Evolutionary conservation across 2,329 filamentous ascomycete species (phyloP).

Genomic region (Colletotrichum agaves): DNA sequence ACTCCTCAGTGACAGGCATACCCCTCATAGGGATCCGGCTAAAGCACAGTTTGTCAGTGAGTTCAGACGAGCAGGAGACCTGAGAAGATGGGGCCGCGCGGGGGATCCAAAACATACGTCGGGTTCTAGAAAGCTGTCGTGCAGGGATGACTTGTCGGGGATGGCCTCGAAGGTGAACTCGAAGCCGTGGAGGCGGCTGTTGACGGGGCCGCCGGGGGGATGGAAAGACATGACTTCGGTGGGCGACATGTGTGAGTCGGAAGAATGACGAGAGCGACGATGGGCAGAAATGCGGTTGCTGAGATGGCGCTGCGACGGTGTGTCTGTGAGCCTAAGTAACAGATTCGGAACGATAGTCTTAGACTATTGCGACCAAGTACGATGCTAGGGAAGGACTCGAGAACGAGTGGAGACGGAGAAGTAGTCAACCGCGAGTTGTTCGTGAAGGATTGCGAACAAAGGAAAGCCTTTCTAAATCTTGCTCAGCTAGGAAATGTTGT

Average conservation of each 20-base stretch:
- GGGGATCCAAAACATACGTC: slow-evolving; percentile 23
- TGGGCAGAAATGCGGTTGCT: neutral
- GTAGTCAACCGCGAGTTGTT: slow-evolving; percentile 12
- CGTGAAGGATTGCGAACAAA: slow-evolving; percentile 18
- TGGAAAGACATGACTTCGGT: slow-evolving; percentile 27
- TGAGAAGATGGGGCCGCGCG: neutral
- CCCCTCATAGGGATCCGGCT: slow-evolving; percentile 37
- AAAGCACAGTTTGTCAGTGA: slow-evolving; percentile 20
- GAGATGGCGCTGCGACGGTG: slow-evolving; percentile 1
- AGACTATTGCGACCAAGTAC: slow-evolving; percentile 23
- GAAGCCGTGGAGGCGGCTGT: slow-evolving; percentile 33
- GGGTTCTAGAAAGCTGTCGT: slow-evolving; percentile 36
- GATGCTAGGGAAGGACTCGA: slow-evolving; percentile 17
- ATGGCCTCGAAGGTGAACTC: slow-evolving; percentile 38
- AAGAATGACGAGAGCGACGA: neutral
- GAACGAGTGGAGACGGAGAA: slow-evolving; percentile 19
- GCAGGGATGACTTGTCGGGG: slow-evolving; percentile 37
- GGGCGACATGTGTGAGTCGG: slow-evolving; percentile 6
- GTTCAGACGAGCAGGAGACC: slow-evolving; percentile 17
- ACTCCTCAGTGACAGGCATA: slow-evolving; percentile 14
- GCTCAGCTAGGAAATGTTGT: neutral
- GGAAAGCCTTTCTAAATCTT: neutral
- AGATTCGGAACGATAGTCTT: slow-evolving; percentile 21
- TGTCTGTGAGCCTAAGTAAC: slow-evolving; percentile 20
- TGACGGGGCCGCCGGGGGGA: slow-evolving; percentile 24